These are phyloP conservation scores for Candida broadrunensis DNA, from an alignment of 805 yeast species.

Conservation along the genomic window DNA sequence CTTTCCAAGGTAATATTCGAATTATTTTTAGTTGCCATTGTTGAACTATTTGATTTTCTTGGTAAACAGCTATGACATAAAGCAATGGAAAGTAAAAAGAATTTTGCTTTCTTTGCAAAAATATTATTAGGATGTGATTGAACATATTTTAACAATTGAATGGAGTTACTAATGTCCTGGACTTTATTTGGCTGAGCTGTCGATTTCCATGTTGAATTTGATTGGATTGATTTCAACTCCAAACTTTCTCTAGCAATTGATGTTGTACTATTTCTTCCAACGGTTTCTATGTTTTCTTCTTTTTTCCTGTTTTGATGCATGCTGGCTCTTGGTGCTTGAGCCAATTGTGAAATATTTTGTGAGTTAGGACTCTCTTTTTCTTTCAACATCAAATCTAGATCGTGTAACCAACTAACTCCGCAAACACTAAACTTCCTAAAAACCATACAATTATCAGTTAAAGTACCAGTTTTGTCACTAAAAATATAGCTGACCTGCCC, in stretches of 20 bases:
- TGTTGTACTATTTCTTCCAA: slow-evolving; percentile 20
- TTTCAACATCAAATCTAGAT: slow-evolving; percentile 44
- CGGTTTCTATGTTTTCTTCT: background rate
- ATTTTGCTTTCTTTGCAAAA: slow-evolving; percentile 70
- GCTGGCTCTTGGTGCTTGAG: slow-evolving; percentile 2
- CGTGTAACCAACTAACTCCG: slow-evolving; percentile 90
- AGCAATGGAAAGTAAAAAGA: slow-evolving; percentile 79
- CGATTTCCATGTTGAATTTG: slow-evolving; percentile 42
- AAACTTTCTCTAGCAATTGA: slow-evolving; percentile 31
- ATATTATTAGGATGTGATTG: slow-evolving; percentile 68
- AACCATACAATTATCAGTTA: slow-evolving; percentile 92
- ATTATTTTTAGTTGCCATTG: background rate
- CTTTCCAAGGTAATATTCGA: slow-evolving; percentile 2
- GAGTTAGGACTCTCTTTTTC: slow-evolving; percentile 7
- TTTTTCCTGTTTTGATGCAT: slow-evolving; percentile 1
- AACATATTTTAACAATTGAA: slow-evolving; percentile 64
- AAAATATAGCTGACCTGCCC: slow-evolving; percentile 96
- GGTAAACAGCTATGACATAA: slow-evolving; percentile 91
- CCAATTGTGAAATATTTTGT: slow-evolving; percentile 4
- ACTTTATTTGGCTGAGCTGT: slow-evolving; percentile 45
- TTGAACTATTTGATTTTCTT: slow-evolving; percentile 30
- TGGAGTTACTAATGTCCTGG: slow-evolving; percentile 47
- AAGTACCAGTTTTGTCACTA: slow-evolving; percentile 96
- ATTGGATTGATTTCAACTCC: slow-evolving; percentile 21
- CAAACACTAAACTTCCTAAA: slow-evolving; percentile 84